Evolutionary conservation across 495 filamentous ascomycete genomes (phyloP).

Genomic region (Penicillium atrosanguineum): DNA sequence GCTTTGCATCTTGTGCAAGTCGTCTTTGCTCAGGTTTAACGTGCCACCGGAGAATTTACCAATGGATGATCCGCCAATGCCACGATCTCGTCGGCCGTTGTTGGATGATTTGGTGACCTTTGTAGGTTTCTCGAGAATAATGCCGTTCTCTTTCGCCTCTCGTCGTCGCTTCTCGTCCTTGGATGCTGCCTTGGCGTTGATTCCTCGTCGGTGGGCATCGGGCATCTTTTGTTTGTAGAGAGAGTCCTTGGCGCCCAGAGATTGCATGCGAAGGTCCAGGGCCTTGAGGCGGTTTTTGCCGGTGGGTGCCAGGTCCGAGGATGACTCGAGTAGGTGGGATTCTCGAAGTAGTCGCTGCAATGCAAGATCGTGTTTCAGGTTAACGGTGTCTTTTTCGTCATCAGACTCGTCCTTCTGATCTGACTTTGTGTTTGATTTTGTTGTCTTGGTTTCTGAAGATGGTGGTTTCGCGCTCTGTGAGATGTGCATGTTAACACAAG

Average conservation of each 20-base stretch:
- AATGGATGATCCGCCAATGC: constrained; percentile 70
- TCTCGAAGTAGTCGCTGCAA: constrained; percentile 86
- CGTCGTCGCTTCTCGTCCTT: constrained; percentile 68
- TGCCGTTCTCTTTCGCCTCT: constrained; percentile 85
- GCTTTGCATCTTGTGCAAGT: constrained; percentile 62
- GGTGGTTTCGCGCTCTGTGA: constrained; percentile 48
- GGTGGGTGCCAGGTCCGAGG: constrained; percentile 57
- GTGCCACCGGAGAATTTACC: constrained; percentile 79
- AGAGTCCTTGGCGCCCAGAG: constrained; percentile 73
- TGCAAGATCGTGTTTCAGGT: constrained; percentile 88
- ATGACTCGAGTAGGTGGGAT: constrained; percentile 81
- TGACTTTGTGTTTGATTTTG: constrained; percentile 29
- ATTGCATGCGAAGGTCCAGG: constrained; percentile 74
- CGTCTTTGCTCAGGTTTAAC: constrained; percentile 72
- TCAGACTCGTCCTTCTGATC: constrained; percentile 47
- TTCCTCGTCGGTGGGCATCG: constrained; percentile 74
- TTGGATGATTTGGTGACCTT: constrained; percentile 42
- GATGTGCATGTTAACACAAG: constrained; percentile 3
- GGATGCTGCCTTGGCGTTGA: constrained; percentile 57
- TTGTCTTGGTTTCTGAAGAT: constrained; percentile 30
- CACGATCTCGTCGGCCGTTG: constrained; percentile 54
- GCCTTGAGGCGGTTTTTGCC: constrained; percentile 71
- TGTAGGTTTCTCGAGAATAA: constrained; percentile 74
- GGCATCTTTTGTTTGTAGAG: constrained; percentile 80
- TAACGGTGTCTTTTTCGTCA: constrained; percentile 53